Evolutionary conservation across 2,329 filamentous ascomycete genomes (phyloP).

Genomic region (Colletotrichum sublineola): DNA sequence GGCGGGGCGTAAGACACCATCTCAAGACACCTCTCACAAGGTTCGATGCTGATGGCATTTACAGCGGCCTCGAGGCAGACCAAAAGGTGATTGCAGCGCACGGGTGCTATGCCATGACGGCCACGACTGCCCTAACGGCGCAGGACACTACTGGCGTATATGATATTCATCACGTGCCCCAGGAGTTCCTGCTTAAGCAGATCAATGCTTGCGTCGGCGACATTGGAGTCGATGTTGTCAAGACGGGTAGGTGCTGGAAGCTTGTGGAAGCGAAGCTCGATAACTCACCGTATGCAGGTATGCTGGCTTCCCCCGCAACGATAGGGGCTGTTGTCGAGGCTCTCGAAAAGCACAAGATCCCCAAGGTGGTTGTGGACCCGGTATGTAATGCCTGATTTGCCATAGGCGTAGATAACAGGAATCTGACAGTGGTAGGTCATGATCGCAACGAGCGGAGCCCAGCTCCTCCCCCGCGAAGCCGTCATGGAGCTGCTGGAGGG

Average conservation of each 20-base stretch:
- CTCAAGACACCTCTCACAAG: neutral
- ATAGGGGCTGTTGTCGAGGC: conserved; percentile 77
- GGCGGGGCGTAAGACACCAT: conserved; percentile 77
- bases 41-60: neutral
- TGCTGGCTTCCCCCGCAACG: conserved; percentile 82
- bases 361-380: conserved; percentile 78
- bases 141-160: conserved; percentile 91
- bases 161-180: conserved; percentile 83
- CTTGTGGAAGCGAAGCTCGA: neutral
- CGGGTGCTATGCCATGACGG: conserved; percentile 95
- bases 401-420: neutral
- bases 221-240: conserved; percentile 89
- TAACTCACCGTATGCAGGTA: conserved; percentile 65
- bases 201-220: conserved; percentile 88
- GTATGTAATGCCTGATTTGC: conserved; percentile 1
- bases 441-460: conserved; percentile 85
- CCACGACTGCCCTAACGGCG: conserved; percentile 94
- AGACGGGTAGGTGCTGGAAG: conserved; percentile 75
- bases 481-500: conserved; percentile 69
- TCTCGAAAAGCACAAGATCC: conserved; percentile 69
- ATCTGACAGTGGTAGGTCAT: conserved; percentile 75
- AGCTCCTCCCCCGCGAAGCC: conserved; percentile 76
- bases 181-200: conserved; percentile 84
- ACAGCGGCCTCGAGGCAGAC: conserved; percentile 92
- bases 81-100: conserved; percentile 95